Evolutionary conservation across 441 rosid genomes (phyloP).

Genomic region (Viola pubescens): DNA sequence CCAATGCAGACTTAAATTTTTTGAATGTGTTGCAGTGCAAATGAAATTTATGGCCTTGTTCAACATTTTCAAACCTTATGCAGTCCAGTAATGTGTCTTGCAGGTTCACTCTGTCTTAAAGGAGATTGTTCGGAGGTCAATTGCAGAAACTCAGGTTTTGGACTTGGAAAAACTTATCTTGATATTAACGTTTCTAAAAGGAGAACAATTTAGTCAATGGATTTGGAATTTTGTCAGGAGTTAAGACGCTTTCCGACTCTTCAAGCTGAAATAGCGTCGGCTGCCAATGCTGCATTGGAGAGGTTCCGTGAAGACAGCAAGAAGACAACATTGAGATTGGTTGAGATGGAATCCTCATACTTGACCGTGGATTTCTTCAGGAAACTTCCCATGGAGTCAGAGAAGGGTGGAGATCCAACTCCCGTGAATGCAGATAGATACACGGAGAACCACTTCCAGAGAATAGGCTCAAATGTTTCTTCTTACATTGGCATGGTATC

Average conservation of each 20-base stretch:
- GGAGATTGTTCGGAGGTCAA: slow-evolving; percentile 80
- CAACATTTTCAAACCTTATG: neutral
- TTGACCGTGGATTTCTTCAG: slow-evolving; percentile 83
- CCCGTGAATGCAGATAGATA: slow-evolving; percentile 39
- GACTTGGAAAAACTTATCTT: neutral
- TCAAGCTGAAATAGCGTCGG: slow-evolving; percentile 62
- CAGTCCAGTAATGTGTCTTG: neutral
- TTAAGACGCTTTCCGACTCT: slow-evolving; percentile 79
- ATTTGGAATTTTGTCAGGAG: slow-evolving; percentile 43
- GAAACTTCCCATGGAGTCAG: slow-evolving; percentile 66
- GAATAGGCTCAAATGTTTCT: slow-evolving; percentile 67
- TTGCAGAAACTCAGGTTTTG: slow-evolving; percentile 67
- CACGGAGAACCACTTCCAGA: slow-evolving; percentile 61
- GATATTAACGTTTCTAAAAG: slow-evolving; percentile 2
- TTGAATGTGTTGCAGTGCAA: too few species aligned
- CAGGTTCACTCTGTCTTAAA: slow-evolving; percentile 77
- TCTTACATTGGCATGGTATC: slow-evolving; percentile 73
- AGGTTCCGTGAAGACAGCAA: slow-evolving; percentile 75
- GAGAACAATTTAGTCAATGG: neutral
- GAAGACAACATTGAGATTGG: slow-evolving; percentile 61
- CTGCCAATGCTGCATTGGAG: slow-evolving; percentile 63
- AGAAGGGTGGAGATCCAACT: slow-evolving; percentile 40
- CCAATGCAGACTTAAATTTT: too few species aligned
- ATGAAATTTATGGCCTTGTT: too few species aligned
- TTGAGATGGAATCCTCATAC: slow-evolving; percentile 89